phyloP scores from a whole-genome alignment of 441 rosid species.

The Populus hybrid region DNA sequence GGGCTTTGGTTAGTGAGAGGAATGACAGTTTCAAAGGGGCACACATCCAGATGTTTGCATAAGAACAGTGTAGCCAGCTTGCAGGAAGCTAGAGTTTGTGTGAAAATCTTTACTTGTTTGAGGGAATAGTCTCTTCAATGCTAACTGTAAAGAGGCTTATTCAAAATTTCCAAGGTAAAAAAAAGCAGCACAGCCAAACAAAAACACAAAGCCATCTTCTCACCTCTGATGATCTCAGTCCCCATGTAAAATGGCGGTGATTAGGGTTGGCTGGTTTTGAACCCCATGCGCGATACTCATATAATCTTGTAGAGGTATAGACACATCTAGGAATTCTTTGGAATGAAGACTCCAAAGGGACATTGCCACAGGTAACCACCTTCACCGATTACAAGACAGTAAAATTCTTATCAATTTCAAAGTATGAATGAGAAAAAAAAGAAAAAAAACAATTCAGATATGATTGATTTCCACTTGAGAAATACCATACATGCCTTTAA shows the following conservation, averaged over 20 bases:
- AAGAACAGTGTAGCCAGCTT: too few relatives aligned
- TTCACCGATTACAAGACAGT: constrained; percentile 25
- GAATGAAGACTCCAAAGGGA: constrained; percentile 84
- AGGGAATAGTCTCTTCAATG: too few relatives aligned
- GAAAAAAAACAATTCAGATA: not conserved
- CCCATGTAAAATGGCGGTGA: constrained; percentile 80
- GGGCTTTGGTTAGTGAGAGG: too few relatives aligned
- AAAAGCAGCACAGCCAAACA: not conserved
- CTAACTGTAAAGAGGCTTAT: not conserved
- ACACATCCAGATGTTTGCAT: too few relatives aligned
- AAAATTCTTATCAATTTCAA: not conserved
- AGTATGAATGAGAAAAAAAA: not conserved
- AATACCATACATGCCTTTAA: not conserved
- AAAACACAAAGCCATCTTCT: constrained; percentile 19
- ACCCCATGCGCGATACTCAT: constrained; percentile 83
- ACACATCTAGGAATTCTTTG: constrained; percentile 90
- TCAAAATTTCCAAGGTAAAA: not conserved
- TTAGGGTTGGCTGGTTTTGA: constrained; percentile 79
- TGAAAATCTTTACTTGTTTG: too few relatives aligned
- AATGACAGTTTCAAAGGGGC: too few relatives aligned
- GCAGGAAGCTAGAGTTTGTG: too few relatives aligned
- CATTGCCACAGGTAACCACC: constrained; percentile 94
- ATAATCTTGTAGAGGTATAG: constrained; percentile 70
- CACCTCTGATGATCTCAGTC: constrained; percentile 71
- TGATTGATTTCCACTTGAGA: too few relatives aligned